phyloP scores from a whole-genome alignment of 257 asterid genomes.

The Solanum habrochaites region DNA sequence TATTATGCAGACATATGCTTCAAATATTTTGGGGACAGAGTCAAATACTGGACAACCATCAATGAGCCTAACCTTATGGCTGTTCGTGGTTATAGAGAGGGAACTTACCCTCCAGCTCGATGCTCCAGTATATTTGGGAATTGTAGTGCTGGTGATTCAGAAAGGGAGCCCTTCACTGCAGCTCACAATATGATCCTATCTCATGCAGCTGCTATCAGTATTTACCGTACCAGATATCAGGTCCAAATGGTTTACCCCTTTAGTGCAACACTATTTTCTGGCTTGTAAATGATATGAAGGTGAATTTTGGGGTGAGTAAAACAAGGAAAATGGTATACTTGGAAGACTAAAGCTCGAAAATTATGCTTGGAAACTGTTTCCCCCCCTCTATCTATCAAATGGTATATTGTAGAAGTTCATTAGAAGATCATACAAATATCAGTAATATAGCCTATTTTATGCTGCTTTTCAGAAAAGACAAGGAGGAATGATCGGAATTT shows the following conservation, averaged over 20 bases:
- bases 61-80: constrained; percentile 55
- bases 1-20: constrained; percentile 50
- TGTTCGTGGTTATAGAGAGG: constrained; percentile 35
- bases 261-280: background rate
- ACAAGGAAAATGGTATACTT: background rate
- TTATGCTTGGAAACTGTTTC: background rate
- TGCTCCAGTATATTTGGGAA: constrained; percentile 40
- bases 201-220: constrained; percentile 39
- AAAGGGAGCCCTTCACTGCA: constrained; percentile 42
- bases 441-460: background rate
- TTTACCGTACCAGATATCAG: constrained; percentile 41
- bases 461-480: constrained; percentile 23
- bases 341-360: background rate
- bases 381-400: background rate
- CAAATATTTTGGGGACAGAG: constrained; percentile 46
- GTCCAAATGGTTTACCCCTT: constrained; percentile 4
- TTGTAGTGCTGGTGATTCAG: constrained; percentile 42
- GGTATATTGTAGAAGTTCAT: background rate
- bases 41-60: constrained; percentile 53
- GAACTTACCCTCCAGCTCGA: constrained; percentile 46
- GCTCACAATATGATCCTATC: constrained; percentile 57
- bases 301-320: background rate
- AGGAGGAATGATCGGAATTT: constrained; percentile 45
- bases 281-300: background rate
- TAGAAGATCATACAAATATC: background rate